Base-by-base conservation (phyloP, 495 filamentous ascomycete genomes). In the Neurospora sp. region DNA sequence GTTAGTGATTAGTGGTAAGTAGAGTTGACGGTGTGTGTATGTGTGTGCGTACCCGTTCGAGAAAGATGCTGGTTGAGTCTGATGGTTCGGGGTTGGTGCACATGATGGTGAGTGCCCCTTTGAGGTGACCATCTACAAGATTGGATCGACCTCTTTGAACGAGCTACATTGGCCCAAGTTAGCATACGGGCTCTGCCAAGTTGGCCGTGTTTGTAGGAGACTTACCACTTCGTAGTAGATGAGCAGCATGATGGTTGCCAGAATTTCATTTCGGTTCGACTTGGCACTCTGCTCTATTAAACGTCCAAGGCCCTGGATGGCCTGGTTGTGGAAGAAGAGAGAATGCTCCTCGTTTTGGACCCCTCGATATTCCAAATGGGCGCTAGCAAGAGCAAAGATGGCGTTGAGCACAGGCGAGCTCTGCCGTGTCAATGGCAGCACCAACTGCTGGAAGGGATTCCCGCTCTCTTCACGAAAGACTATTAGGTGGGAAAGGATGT, bases 211-310 rank as follows among this genome's bases (percentile, higher is more conserved):
- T 18, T 20, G 11, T 3, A 16, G 2, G n/a, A 18, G 16, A 81
- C 87, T 82, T 72, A 88, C 88, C 39, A 87, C 86, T 85, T 90
- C 89, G 72, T 90, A 90, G 77, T 90, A 90, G 20, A 90, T 83
- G 2, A 90, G 79, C 37, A 90, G 82, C 79, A 90, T 90, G 69
- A 90, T 88, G 11, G 88, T 87, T 3, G 88, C 88, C 23, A 90
- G 78, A 16, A 90, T 80, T 75, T 90, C 89, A 59, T 87, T 89
- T 73, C 84, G 80, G 70, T 85, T 85, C 41, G 82, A 80, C 72
- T 81, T 83, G 38, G 80, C 79, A 72, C 86, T 85, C 38, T 88
- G 82, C 71, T 88, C 83, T 76, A 90, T 89, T 39, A 89, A 76
- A 76, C 81, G 79, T 5, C 86, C 85, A n/a, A 90, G 79, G 0